Evolutionary conservation across 257 asterid genomes (phyloP).

Genomic region (Solanum medicagineum): DNA sequence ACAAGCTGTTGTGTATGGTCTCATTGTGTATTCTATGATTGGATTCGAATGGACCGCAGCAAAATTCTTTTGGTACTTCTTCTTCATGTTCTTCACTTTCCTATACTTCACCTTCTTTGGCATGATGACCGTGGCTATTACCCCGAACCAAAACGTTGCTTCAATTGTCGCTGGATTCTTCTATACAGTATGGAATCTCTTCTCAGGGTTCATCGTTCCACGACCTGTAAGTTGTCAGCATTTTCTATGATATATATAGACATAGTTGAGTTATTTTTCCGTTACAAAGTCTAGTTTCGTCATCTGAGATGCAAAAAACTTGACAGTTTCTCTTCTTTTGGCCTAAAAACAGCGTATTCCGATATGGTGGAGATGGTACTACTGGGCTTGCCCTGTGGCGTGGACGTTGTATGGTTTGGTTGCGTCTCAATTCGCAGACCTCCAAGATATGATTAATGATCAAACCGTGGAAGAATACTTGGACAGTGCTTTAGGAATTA

Average conservation of each 20-base stretch:
- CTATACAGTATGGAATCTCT: conserved; percentile 32
- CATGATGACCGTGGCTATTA: conserved; percentile 36
- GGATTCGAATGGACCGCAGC: conserved; percentile 33
- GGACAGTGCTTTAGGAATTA: conserved; percentile 31
- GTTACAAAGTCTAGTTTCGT: background rate
- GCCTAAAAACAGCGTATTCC: conserved; percentile 22
- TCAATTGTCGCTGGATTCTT: conserved; percentile 12
- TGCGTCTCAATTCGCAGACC: conserved; percentile 33
- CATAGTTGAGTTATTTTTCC: background rate
- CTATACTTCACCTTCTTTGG: conserved; percentile 42
- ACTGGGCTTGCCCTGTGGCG: conserved; percentile 32
- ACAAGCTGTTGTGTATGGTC: conserved; percentile 24
- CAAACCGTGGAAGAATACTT: conserved; percentile 31
- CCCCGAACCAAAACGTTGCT: conserved; percentile 40
- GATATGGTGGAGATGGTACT: conserved; percentile 55
- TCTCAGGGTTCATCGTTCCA: conserved; percentile 37
- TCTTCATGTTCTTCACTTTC: conserved; percentile 28
- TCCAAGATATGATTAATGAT: background rate
- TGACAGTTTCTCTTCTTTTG: background rate
- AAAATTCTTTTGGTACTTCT: conserved; percentile 33
- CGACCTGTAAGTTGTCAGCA: conserved; percentile 28
- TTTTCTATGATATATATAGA: background rate
- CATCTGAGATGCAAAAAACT: background rate
- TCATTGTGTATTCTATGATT: conserved; percentile 33
- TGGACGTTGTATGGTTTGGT: conserved; percentile 40